These are phyloP conservation scores for Ophiostoma ips DNA, from an alignment of 2,329 filamentous ascomycete species.

Conservation along the genomic window DNA sequence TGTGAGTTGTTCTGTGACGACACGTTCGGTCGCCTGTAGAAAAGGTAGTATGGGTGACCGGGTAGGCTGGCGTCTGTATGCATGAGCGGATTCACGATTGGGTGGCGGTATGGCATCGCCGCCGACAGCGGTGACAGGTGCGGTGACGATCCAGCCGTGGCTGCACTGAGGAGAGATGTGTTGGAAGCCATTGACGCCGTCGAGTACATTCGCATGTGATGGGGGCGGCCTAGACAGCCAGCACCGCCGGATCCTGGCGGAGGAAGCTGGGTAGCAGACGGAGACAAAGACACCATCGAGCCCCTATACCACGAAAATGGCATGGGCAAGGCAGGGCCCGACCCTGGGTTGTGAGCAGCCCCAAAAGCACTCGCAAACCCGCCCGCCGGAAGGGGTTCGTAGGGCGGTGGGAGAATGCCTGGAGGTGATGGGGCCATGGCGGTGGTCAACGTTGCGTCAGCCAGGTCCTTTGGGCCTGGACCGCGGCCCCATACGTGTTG, in stretches of 20 bases:
- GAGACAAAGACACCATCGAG: neutral
- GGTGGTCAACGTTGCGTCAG: neutral
- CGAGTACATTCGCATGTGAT: slow-evolving; percentile 1
- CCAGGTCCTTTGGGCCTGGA: slow-evolving; percentile 19
- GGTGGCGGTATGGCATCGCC: slow-evolving; percentile 16
- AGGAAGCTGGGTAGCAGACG: neutral
- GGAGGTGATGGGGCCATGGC: neutral
- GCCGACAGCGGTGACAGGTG: slow-evolving; percentile 16
- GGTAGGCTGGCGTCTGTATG: slow-evolving; percentile 60
- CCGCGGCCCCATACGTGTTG: slow-evolving; percentile 68
- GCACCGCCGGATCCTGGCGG: neutral
- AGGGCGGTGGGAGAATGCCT: neutral
- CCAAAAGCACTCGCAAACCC: neutral
- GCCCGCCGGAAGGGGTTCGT: neutral
- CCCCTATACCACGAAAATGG: neutral
- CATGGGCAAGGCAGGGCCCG: neutral
- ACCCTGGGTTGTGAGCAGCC: neutral
- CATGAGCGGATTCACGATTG: slow-evolving; percentile 52
- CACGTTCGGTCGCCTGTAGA: slow-evolving; percentile 58
- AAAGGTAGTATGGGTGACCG: slow-evolving; percentile 68
- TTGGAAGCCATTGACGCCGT: neutral
- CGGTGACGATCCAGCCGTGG: slow-evolving; percentile 7
- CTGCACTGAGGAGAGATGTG: slow-evolving; percentile 12
- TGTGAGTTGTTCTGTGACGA: neutral
- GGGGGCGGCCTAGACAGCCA: neutral